phyloP scores from a whole-genome alignment of 352 stramenopile species.

The Pythium brachiatum region DNA sequence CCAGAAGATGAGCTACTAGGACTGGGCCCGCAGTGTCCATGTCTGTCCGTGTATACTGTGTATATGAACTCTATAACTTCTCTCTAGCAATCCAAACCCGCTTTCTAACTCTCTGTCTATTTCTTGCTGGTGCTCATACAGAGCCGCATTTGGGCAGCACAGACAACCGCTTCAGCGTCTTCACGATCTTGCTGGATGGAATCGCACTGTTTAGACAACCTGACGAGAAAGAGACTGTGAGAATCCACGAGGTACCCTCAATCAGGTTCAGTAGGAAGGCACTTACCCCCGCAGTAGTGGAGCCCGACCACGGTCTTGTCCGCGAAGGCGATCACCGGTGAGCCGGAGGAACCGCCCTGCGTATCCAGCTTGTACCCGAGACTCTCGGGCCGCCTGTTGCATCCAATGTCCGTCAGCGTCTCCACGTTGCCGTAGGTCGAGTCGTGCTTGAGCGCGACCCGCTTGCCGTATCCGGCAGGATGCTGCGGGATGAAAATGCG shows the following conservation, averaged over 20 bases:
- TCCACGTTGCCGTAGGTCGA: constrained; percentile 27
- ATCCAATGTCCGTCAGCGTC: constrained; percentile 29
- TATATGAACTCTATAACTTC: neutral
- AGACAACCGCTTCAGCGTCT: constrained; percentile 16
- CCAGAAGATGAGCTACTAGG: constrained; percentile 85
- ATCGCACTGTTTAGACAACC: constrained; percentile 44
- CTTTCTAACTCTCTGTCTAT: neutral
- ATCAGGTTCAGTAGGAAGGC: neutral
- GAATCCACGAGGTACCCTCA: neutral
- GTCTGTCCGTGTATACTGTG: neutral
- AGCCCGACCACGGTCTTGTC: constrained; percentile 46
- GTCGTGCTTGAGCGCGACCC: constrained; percentile 42
- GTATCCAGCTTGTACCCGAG: constrained; percentile 48
- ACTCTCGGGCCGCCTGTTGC: constrained; percentile 31
- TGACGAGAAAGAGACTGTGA: too few species aligned
- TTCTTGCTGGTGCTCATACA: neutral
- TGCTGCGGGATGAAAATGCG: constrained; percentile 61
- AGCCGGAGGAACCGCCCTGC: constrained; percentile 45
- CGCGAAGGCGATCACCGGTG: constrained; percentile 37
- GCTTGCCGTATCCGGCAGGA: constrained; percentile 42
- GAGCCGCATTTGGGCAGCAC: constrained; percentile 26
- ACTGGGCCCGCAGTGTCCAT: neutral
- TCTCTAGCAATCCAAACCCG: too few species aligned
- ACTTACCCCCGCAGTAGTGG: constrained; percentile 48
- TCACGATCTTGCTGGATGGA: constrained; percentile 32